Evolutionary conservation across 2,329 filamentous ascomycete species (phyloP).

Genomic region (Ascochyta clinopodiicola): DNA sequence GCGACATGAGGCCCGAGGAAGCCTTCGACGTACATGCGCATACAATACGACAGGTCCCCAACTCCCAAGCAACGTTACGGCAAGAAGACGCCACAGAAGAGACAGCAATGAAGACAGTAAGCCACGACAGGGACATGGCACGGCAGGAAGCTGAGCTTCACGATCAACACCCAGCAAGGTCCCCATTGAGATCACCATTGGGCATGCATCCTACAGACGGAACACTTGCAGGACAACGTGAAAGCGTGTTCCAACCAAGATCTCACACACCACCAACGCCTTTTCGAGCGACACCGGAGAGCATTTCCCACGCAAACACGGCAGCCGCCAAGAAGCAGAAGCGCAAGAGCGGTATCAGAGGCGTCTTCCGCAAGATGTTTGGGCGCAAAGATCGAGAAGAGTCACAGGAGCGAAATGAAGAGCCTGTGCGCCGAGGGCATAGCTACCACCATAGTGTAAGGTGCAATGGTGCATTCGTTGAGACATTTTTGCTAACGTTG

Average conservation of each 20-base stretch:
- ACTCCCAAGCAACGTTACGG: conserved; percentile 12
- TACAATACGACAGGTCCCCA: conserved; percentile 15
- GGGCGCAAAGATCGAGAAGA: conserved; percentile 41
- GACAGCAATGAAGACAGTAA: conserved; percentile 14
- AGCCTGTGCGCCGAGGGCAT: conserved; percentile 33
- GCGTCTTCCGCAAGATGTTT: conserved; percentile 50
- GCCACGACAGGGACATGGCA: conserved; percentile 11
- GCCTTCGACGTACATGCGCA: conserved; percentile 22
- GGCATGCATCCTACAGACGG: conserved; percentile 31
- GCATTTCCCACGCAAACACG: conserved; percentile 23
- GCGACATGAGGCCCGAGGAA: conserved; percentile 18
- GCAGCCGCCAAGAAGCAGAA: conserved; percentile 39
- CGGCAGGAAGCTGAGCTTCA: conserved; percentile 19
- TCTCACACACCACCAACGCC: conserved; percentile 37
- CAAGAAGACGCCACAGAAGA: conserved; percentile 14
- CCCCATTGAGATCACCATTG: conserved; percentile 24
- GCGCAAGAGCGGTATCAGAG: conserved; percentile 45
- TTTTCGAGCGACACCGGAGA: conserved; percentile 39
- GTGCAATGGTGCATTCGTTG: background rate
- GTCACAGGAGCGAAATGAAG: conserved; percentile 29
- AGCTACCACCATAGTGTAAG: conserved; percentile 47
- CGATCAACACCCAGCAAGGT: conserved; percentile 23
- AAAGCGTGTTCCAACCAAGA: conserved; percentile 33
- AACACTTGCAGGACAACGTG: conserved; percentile 28
- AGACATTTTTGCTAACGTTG: conserved; percentile 6